Base-by-base conservation (phyloP, 1,284 basidiomycete species). In the Microbotryum silenes-acaulis region DNA sequence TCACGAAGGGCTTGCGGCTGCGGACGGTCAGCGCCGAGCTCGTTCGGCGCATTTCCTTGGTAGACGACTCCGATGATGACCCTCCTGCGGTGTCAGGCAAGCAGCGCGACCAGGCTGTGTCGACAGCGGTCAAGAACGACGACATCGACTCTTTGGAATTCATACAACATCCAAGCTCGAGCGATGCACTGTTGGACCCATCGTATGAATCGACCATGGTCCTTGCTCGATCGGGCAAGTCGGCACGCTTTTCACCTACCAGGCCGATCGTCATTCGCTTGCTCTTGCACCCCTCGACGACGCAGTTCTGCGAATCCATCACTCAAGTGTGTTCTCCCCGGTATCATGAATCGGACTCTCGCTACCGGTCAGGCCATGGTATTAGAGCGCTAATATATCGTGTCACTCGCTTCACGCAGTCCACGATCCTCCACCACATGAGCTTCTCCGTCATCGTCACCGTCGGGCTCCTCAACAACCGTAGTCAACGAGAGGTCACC, bases 1-100 rank as follows among this genome's bases (percentile, higher is more conserved):
- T 69, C 10, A 54, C 55, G 25, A 57, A 55, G 2, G 62, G 63
- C 2, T 12, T 69, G 10, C 53, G 67, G 18, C 33, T 69, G 16
- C 31, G 67, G 1, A 69, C 67, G 12, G 58, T 69, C 59, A 64
- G 60, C 49, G 67, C 64, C 31, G 67, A 69, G 47, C 65, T 69
- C 33, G 59, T 63, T 7, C 27, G 67, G 54, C 62, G 55, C 5
- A 66, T 69, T 33, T 8, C 8, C n/a, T 18, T 53, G 27, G 51
- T 29, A n/a, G 6, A n/a, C 9, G 42, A 47, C 1, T 14, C 29
- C 33, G 37, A 45, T 9, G 49, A 57, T 12, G 56, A 50, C 2
- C 46, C 20, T 29, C 23, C 29, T 23, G 27, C 29, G 21, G 54
- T 25, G 8, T 1, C 21, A 33, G 27, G 47, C 16, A 33, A 47